Evolutionary conservation across 106 monocot species (phyloP), one percentile per base, ranked within the genome.

Genomic region (Platanthera zijinensis): DNA sequence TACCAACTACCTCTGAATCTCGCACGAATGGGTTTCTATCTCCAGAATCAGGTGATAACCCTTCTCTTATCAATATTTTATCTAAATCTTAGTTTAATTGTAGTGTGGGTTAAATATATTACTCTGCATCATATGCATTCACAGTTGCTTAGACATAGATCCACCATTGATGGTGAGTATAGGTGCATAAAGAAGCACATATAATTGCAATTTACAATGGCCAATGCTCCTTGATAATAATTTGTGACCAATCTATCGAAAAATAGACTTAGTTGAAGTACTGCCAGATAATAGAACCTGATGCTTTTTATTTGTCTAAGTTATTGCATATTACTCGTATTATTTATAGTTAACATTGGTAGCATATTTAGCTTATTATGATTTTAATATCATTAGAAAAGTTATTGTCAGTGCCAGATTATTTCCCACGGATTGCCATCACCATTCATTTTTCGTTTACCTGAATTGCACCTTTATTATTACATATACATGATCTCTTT

Each of bases 11-110:
- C 11, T 52, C 12, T 18, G 69, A 5, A 63, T 73, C 81, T 72
- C 19, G 12, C 10, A 49, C 2, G 48, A 72, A 18, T 62, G 70
- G 71, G 51, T 30, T 68, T 18, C 64, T 59, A 32, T 15, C 52
- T 62, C 64, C 59, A 57, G 68, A 39, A 77, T 57, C 79, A 86
- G 86, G 80, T 87, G 47, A 46, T 46, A 11, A 46, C 28, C 7
- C 54, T 76, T 49, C 19, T 13, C 9, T 47, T 47, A 57, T 57
- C 7, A 48, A 47, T 48, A 5, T 70, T 47, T 47, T 11, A 48
- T 70, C 48, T 70, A 70, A 70, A 68, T 39, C 22, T 32, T 30
- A 32, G 66, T 30, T 62, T 62, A 62, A 21, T 62, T 21, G 22
- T 10, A 8, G 22, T 62, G 21, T 62, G 8, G 18, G 62, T 61